Evolutionary conservation across 2,329 filamentous ascomycete genomes (phyloP), one percentile per base, ranked within the genome.

Genomic region (Pleurostoma richardsiae): DNA sequence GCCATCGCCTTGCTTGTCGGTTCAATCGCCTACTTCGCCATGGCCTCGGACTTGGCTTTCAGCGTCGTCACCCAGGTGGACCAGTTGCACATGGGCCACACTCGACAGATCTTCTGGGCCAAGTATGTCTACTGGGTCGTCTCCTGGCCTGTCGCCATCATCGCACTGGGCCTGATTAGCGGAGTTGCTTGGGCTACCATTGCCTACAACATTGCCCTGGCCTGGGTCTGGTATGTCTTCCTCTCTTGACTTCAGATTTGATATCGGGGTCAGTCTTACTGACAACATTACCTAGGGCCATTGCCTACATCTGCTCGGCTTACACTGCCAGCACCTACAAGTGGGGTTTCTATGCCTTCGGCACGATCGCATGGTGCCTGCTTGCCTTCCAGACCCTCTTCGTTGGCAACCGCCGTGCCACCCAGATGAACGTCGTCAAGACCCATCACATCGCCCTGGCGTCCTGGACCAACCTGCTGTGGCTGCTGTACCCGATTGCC

Each of bases 161-260:
- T 79, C 29, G 65, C 72, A 2, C 65, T 79, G 6, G 75, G 76
- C 39, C 65, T 80, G 11, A 54, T 76, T 33, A 73, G 72, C 27
- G 75, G 76, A 41, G 61, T 79, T 30, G 70, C 74, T n/a, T 80
- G 77, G 77, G 70, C 77, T 26, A 79, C 73, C 29, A 78, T 80
- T 49, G 38, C 73, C 48, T 77, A 68, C 58, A 72, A 78, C 47
- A 59, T 80, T 50, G 61, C 66, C 52, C 62, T 79, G 28, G 56
- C 69, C 10, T 77, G 74, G 74, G 65, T 66, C 56, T 80, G 77
- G 46, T 47, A 41, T 30, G 46, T 38, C 8, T n/a, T 26, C 5
- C 4, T 40, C 3, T 63, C 61, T 46, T 59, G 57, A 19, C 19
- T 19, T 19, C 19, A 19, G 19, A 19, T 19, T 19, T 19, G 19